Percentiles rank a stretch among this genome's conserved stretches.
Evolutionary conservation across 306 rosid species (phyloP).

Genomic region (Begonia peltatifolia): DNA sequence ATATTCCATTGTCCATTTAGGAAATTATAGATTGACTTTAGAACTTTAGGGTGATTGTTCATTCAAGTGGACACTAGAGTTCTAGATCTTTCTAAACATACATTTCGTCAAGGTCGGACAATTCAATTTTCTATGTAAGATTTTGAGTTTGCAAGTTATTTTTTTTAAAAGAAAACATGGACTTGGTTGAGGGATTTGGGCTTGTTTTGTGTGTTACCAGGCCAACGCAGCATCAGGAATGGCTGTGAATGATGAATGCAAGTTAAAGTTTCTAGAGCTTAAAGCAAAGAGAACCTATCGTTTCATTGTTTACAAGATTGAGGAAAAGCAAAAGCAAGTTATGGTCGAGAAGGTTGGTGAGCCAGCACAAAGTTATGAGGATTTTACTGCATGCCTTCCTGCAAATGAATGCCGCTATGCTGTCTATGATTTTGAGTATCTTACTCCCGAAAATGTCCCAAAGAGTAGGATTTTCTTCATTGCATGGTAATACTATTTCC

Average conservation of each 20-base stretch:
- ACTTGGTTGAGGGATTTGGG: too few relatives aligned
- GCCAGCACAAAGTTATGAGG: slow-evolving; percentile 52
- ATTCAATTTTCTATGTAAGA: too few relatives aligned
- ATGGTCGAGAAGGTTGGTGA: slow-evolving; percentile 73
- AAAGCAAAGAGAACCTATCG: slow-evolving; percentile 70
- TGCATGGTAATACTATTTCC: slow-evolving; percentile 39
- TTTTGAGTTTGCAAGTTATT: too few relatives aligned
- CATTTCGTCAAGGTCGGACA: too few relatives aligned
- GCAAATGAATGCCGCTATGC: slow-evolving; percentile 79
- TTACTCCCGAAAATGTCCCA: slow-evolving; percentile 58
- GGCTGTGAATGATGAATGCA: slow-evolving; percentile 78
- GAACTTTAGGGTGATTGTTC: too few relatives aligned
- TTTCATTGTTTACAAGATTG: slow-evolving; percentile 59
- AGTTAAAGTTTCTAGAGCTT: slow-evolving; percentile 59
- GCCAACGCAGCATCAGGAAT: slow-evolving; percentile 76
- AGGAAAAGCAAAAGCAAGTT: slow-evolving; percentile 83
- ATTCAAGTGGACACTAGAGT: too few relatives aligned
- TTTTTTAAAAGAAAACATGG: too few relatives aligned
- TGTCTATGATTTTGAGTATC: slow-evolving; percentile 70
- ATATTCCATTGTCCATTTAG: too few relatives aligned
- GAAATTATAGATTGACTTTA: too few relatives aligned
- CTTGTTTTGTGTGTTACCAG: slow-evolving; percentile 10
- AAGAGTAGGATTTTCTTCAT: slow-evolving; percentile 76
- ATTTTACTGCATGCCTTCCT: slow-evolving; percentile 59
- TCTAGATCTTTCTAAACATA: too few relatives aligned